phyloP scores from a whole-genome alignment of 148 eudicot species.

The Rhododendron ferrugineum region DNA sequence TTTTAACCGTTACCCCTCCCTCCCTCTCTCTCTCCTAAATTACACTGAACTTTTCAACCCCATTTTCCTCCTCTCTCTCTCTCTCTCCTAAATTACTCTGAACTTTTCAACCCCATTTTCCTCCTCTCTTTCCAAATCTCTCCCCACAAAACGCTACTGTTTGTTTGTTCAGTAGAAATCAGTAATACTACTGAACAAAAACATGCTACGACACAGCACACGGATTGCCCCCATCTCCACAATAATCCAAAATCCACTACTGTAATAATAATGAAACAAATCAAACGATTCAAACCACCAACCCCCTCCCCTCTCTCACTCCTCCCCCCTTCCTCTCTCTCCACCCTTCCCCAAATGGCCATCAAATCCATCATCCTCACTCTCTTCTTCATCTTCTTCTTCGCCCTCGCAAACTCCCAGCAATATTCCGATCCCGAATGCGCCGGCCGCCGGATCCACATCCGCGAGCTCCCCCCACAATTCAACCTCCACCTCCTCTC shows the following conservation, averaged over 20 bases:
- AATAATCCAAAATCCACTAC: neutral
- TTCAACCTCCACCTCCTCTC: slow-evolving; percentile 67
- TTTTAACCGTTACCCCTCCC: too few relatives aligned
- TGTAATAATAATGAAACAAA: neutral
- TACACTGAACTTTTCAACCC: neutral
- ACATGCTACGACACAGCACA: neutral
- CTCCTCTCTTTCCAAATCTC: neutral
- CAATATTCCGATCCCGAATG: slow-evolving; percentile 40
- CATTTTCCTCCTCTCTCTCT: neutral
- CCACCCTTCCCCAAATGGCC: slow-evolving; percentile 13
- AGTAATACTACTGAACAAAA: neutral
- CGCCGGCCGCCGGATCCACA: slow-evolving; percentile 58
- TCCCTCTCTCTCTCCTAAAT: neutral
- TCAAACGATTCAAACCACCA: neutral
- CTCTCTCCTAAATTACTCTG: neutral
- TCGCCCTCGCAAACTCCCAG: slow-evolving; percentile 13
- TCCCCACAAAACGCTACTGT: neutral
- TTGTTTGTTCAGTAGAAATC: neutral
- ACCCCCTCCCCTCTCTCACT: neutral
- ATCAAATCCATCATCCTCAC: slow-evolving; percentile 10
- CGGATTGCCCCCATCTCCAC: neutral
- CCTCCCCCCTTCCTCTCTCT: neutral
- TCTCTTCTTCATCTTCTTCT: slow-evolving; percentile 17
- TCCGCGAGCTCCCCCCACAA: slow-evolving; percentile 58
- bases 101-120: neutral